A percentile compares a stretch with the other conserved stretches of the same genome.
Conservation (phyloP, 192 early-diverging fungal species). For the Gonapodya sp. region DNA sequence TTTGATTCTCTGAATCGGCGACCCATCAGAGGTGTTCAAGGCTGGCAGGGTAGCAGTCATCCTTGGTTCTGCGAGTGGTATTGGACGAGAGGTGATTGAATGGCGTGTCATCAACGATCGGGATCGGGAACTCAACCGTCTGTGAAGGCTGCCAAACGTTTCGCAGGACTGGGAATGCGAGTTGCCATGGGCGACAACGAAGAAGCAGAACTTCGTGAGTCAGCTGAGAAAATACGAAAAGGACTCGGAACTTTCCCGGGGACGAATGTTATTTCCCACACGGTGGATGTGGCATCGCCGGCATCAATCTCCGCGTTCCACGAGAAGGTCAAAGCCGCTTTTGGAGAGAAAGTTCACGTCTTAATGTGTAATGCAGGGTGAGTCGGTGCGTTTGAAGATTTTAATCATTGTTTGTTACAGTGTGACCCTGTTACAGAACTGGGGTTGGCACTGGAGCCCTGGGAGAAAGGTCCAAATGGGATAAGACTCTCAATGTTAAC, state of each 20-base stretch:
- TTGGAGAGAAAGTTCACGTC: neutral
- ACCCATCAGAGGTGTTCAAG: neutral
- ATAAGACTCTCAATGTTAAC: neutral
- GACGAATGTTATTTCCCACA: neutral
- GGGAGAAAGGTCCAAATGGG: neutral
- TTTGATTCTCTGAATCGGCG: no score
- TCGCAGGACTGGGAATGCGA: neutral
- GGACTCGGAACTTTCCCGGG: neutral
- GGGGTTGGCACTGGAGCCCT: neutral
- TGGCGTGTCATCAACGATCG: no score
- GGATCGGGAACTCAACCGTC: neutral
- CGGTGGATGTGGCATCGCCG: neutral
- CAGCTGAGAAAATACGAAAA: slow-evolving; percentile 1
- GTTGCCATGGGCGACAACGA: slow-evolving; percentile 6
- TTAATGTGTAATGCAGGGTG: neutral
- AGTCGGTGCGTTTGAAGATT: no score
- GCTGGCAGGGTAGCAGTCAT: neutral
- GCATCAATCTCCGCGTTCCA: neutral
- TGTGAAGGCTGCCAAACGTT: neutral
- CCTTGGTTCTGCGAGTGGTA: neutral
- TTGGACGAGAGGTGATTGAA: neutral
- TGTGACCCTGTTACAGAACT: no score
- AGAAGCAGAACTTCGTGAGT: neutral
- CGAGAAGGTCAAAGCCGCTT: neutral
- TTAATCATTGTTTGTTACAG: no score